These are phyloP conservation scores for Sphaerulina vaccinii DNA, from an alignment of 2,329 filamentous ascomycete species.

Conservation along the genomic window DNA sequence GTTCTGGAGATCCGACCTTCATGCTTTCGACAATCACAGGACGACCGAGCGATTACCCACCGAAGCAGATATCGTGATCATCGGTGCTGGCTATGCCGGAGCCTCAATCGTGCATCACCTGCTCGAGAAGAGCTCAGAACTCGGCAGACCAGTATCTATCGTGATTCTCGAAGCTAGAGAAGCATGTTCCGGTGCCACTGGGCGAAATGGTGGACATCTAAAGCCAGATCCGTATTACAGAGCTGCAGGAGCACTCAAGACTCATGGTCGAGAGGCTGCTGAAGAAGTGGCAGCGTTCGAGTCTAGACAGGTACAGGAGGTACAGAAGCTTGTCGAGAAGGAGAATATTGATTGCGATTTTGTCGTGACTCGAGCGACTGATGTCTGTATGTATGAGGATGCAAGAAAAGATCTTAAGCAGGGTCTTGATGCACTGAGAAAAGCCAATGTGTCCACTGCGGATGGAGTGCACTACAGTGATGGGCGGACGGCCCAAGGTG, in stretches of 20 bases:
- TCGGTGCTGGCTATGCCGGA: slow-evolving; percentile 32
- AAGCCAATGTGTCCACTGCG: slow-evolving; percentile 31
- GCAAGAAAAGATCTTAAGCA: slow-evolving; percentile 30
- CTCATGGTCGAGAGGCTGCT: slow-evolving; percentile 34
- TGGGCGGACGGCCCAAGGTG: slow-evolving; percentile 34
- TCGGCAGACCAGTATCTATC: slow-evolving; percentile 15
- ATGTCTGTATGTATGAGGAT: slow-evolving; percentile 40
- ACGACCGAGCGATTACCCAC: slow-evolving; percentile 57
- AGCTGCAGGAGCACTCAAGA: slow-evolving; percentile 27
- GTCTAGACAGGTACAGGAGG: slow-evolving; percentile 33
- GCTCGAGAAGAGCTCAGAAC: slow-evolving; percentile 18
- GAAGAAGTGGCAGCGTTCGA: slow-evolving; percentile 38
- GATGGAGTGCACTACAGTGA: slow-evolving; percentile 35
- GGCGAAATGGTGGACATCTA: slow-evolving; percentile 36
- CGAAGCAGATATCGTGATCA: slow-evolving; percentile 29
- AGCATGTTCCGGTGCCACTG: slow-evolving; percentile 32
- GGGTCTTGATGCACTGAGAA: slow-evolving; percentile 35
- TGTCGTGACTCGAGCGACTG: slow-evolving; percentile 42
- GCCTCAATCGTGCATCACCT: slow-evolving; percentile 30
- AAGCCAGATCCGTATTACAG: slow-evolving; percentile 39
- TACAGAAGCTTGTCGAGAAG: slow-evolving; percentile 41
- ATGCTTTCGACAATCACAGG: slow-evolving; percentile 55
- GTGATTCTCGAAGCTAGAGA: slow-evolving; percentile 32
- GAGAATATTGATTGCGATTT: slow-evolving; percentile 49
- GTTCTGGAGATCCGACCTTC: slow-evolving; percentile 47